These are phyloP conservation scores for Vitis amurensis DNA, from an alignment of 164 flowering plant genomes.

Conservation along the genomic window DNA sequence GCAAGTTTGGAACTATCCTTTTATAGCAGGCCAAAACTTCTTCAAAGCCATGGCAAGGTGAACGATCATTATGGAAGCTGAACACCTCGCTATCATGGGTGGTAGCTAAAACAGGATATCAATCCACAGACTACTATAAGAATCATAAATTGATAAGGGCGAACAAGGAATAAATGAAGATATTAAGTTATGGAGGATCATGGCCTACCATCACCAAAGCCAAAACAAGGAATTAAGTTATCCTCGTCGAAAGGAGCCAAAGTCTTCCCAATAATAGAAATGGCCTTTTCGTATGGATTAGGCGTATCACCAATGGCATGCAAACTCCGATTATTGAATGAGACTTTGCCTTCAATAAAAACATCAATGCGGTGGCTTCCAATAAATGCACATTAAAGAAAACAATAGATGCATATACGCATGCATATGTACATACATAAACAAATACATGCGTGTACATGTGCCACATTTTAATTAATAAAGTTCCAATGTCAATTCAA, in stretches of 20 bases:
- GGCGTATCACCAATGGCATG: constrained; percentile 56
- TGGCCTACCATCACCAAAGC: constrained; percentile 75
- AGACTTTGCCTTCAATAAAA: constrained; percentile 48
- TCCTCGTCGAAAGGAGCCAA: constrained; percentile 89
- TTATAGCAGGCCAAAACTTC: constrained; percentile 71
- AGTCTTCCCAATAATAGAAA: constrained; percentile 67
- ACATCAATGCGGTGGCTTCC: constrained; percentile 14
- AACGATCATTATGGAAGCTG: constrained; percentile 61
- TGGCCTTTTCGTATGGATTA: constrained; percentile 82
- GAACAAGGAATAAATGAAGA: not conserved
- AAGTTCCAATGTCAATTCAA: no score
- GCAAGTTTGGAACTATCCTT: constrained; percentile 47
- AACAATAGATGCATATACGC: no score
- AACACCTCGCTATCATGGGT: constrained; percentile 76
- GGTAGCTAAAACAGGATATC: constrained; percentile 40
- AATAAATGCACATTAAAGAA: not conserved
- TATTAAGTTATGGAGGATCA: not conserved
- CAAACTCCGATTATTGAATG: constrained; percentile 60
- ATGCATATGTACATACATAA: no score
- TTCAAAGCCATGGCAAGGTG: constrained; percentile 78
- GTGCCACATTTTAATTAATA: no score
- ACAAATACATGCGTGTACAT: no score
- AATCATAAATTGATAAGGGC: not conserved
- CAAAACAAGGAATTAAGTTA: constrained; percentile 79
- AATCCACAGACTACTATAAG: not conserved